Evolutionary conservation across 164 flowering plant species (phyloP).

Genomic region (grape (Vitis vinifera)): DNA sequence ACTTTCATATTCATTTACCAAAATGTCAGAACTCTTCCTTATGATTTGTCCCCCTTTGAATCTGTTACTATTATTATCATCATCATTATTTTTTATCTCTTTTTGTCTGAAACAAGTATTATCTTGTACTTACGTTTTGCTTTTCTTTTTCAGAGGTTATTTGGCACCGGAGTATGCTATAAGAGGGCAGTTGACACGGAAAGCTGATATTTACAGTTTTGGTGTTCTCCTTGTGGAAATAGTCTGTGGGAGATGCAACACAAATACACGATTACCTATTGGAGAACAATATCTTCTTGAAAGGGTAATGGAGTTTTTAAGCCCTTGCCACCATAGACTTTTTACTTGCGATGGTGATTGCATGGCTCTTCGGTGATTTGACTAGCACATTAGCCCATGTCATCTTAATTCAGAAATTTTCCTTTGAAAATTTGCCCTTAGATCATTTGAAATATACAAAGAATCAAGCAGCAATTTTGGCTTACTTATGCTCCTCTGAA

Average conservation of each 20-base stretch:
- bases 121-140: background rate
- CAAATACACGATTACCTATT: constrained; percentile 50
- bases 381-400: no score
- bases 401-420: no score
- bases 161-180: constrained; percentile 98
- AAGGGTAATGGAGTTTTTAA: constrained; percentile 50
- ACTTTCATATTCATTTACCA: no score
- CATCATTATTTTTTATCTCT: background rate
- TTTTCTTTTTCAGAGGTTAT: constrained; percentile 67
- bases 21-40: no score
- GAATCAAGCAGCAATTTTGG: no score
- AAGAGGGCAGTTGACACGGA: constrained; percentile 82
- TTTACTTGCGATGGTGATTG: background rate
- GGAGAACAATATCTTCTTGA: constrained; percentile 82
- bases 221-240: constrained; percentile 93
- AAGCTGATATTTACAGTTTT: constrained; percentile 87
- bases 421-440: no score
- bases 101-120: background rate
- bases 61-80: background rate
- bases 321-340: no score
- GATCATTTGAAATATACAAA: no score
- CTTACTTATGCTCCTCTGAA: no score
- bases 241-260: constrained; percentile 81
- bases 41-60: no score
- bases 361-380: background rate